phyloP scores from a whole-genome alignment of 768 basidiomycete species.

The Panus rudis region DNA sequence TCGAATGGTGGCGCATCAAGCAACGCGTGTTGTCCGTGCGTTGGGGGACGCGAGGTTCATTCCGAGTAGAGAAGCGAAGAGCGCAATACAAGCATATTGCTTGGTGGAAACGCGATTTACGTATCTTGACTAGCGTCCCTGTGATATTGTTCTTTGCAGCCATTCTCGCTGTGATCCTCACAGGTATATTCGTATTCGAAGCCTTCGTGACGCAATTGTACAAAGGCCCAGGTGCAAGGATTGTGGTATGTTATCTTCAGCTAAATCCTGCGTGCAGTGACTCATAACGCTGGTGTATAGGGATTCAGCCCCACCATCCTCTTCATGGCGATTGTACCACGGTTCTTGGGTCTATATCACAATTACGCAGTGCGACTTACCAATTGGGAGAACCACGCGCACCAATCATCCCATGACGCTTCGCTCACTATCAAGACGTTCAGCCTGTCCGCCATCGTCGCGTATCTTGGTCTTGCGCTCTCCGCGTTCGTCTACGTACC shows the following conservation, averaged over 20 bases:
- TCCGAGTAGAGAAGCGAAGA: conserved; percentile 68
- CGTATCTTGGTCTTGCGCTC: conserved; percentile 85
- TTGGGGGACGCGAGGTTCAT: conserved; percentile 75
- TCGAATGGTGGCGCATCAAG: conserved; percentile 88
- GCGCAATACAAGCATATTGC: conserved; percentile 42
- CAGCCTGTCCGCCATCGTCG: conserved; percentile 78
- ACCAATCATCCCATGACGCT: conserved; percentile 66
- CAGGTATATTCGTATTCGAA: conserved; percentile 79
- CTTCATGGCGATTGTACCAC: conserved; percentile 76
- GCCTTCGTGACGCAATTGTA: conserved; percentile 88
- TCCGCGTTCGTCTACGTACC: conserved; percentile 96
- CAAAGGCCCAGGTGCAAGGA: conserved; percentile 74
- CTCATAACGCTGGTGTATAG: conserved; percentile 30
- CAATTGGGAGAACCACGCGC: conserved; percentile 87
- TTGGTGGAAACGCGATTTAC: conserved; percentile 72
- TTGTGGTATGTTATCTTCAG: conserved; percentile 54
- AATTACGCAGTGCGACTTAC: conserved; percentile 62
- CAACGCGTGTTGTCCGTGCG: conserved; percentile 78
- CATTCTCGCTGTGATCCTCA: conserved; percentile 62
- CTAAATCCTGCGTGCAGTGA: background rate
- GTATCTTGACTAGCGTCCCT: conserved; percentile 63
- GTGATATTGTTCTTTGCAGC: conserved; percentile 69
- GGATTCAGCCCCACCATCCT: conserved; percentile 77
- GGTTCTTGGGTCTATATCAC: conserved; percentile 69
- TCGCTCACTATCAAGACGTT: conserved; percentile 91